A percentile compares a stretch with the other conserved stretches of the same genome.
Conservation (phyloP, 108 stramenopile genomes). For the Stephanodiscus minutulus region DNA sequence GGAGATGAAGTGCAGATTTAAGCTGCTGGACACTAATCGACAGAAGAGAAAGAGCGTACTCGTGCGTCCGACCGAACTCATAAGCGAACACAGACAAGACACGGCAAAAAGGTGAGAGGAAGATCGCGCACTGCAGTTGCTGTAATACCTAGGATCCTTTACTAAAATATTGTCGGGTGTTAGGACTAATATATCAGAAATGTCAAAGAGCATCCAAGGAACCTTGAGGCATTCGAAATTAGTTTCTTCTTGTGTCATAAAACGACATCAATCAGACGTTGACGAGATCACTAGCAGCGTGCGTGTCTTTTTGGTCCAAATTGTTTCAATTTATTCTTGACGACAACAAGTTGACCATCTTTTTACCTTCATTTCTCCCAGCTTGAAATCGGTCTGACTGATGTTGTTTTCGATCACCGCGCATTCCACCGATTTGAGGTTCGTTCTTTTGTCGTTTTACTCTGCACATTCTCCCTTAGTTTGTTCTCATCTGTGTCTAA, state of each 20-base stretch:
- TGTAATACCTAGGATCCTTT: background rate
- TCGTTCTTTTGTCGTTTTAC: background rate
- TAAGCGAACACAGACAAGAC: slow-evolving; percentile 15
- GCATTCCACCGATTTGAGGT: slow-evolving; percentile 53
- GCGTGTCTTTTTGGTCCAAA: background rate
- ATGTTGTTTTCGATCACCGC: slow-evolving; percentile 57
- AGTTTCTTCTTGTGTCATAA: slow-evolving; percentile 21
- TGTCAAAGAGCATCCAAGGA: slow-evolving; percentile 22
- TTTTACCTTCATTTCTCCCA: background rate
- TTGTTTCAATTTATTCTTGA: background rate
- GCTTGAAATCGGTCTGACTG: slow-evolving; percentile 53
- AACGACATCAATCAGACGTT: slow-evolving; percentile 59
- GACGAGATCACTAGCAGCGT: slow-evolving; percentile 59
- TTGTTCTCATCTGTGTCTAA: background rate
- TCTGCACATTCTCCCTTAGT: background rate
- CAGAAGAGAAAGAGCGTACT: slow-evolving; percentile 48
- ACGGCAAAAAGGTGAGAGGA: slow-evolving; percentile 30
- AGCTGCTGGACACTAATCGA: slow-evolving; percentile 63
- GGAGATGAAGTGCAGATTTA: slow-evolving; percentile 47
- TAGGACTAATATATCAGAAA: slow-evolving; percentile 24
- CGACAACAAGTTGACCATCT: background rate
- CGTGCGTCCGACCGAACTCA: slow-evolving; percentile 46
- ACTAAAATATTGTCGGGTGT: background rate
- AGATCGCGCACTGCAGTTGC: background rate
- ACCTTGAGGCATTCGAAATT: slow-evolving; percentile 18